Base-by-base conservation (phyloP, 306 rosid genomes). In the Ormosia semicastrata region DNA sequence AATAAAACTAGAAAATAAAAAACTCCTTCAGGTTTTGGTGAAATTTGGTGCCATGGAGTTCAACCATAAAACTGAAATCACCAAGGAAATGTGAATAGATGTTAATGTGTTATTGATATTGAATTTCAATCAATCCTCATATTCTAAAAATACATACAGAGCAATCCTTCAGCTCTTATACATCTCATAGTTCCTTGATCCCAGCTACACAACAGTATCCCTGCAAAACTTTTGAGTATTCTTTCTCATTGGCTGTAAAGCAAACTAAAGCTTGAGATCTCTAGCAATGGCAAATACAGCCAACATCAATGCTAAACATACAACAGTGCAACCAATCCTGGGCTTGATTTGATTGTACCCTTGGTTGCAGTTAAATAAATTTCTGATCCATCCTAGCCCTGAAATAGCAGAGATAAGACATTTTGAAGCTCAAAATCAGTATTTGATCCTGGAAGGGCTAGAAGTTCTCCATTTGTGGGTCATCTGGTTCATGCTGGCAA, bases 31-130 rank as follows among this genome's bases (percentile, higher is more conserved):
- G 71, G 74, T 68, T 75, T 62, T 47, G 66, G 66, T 64, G 76
- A 57, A 85, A 81, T 57, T 80, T 73, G 70, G 68, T 10, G 44
- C 67, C 77, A 65, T 50, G 75, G 30, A 50, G 34, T 43, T 49
- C 76, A 78, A 41, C 82, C 40, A 47, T 17, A 79, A 66, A 86
- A 82, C 36, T 66, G 37, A 82, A 83, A 73, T 50, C 66, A 53
- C 66, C 58, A 68, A 65, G 87, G 80, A 67, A 85, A 82, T 46
- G 72, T 82, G 63, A 89, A 85, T 83, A 76, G 87, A 83, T 85
- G 90, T 88, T 82, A 90, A 91, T 87, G 73, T 90, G 92, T 95
- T 93, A 95, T 95, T 95, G 91, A 87, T 90, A 89, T 86, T 89
- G 91, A 91, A 88, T 90, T 87, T 81, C 89, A 95, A 93, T 87